Conservation (phyloP, 1,139 yeast genomes). For the Protomyces macrosporus region DNA sequence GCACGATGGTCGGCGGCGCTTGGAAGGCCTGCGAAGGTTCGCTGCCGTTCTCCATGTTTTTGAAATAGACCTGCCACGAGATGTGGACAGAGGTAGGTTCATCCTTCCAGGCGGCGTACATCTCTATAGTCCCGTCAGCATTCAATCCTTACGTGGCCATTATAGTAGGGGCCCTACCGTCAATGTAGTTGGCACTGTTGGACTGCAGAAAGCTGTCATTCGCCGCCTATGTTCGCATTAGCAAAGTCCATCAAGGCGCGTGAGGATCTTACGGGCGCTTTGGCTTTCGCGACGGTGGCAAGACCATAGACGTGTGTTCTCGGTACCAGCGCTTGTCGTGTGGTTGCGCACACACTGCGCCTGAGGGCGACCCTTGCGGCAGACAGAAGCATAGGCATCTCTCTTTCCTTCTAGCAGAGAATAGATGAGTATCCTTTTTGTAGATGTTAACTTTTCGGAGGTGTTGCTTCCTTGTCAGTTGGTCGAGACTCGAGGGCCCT, state of each 20-base stretch:
- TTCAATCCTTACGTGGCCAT: too few species aligned
- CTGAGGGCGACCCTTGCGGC: not conserved
- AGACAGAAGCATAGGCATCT: not conserved
- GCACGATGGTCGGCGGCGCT: slow-evolving; percentile 84
- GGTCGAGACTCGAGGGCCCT: too few species aligned
- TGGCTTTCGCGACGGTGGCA: slow-evolving; percentile 17
- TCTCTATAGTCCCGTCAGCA: slow-evolving; percentile 41
- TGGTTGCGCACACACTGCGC: not conserved
- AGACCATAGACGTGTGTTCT: not conserved
- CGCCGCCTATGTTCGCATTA: not conserved
- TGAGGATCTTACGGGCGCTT: slow-evolving; percentile 14
- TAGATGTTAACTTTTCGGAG: too few species aligned
- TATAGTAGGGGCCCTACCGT: slow-evolving; percentile 42
- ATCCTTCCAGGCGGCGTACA: slow-evolving; percentile 89
- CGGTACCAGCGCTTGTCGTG: not conserved
- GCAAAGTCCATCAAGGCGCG: not conserved
- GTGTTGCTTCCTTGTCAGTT: too few species aligned
- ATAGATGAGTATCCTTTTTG: too few species aligned
- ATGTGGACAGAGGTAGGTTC: slow-evolving; percentile 90
- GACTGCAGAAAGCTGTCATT: slow-evolving; percentile 58
- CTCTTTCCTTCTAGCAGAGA: too few species aligned
- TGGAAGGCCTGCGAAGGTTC: slow-evolving; percentile 72
- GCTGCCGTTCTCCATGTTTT: slow-evolving; percentile 67
- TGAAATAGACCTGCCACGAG: slow-evolving; percentile 94
- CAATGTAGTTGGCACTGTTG: slow-evolving; percentile 85